A percentile compares a stretch with the other conserved stretches of the same genome.
phyloP scores from a whole-genome alignment of 2,329 filamentous ascomycete species.

The Pseudonectria buxi region DNA sequence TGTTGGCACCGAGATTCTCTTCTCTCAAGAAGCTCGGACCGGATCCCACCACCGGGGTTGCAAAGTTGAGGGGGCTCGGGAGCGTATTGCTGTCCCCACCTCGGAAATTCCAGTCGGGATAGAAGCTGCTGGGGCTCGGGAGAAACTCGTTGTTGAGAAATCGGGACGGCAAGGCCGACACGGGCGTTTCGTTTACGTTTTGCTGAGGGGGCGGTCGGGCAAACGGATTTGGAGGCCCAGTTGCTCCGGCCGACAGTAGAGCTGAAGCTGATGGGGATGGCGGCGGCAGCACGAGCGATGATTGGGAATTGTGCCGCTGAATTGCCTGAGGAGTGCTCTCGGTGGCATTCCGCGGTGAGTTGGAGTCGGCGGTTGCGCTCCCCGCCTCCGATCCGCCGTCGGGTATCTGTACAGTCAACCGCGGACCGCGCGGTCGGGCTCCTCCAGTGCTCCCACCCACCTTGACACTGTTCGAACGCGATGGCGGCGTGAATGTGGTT shows the following conservation, averaged over 20 bases:
- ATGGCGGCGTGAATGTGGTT: conserved; percentile 60
- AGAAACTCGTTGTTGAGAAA: conserved; percentile 85
- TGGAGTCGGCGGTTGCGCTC: conserved; percentile 65
- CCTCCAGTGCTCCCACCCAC: conserved; percentile 47
- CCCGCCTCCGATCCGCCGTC: conserved; percentile 78
- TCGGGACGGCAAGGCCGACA: conserved; percentile 86
- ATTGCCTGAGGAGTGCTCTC: conserved; percentile 48
- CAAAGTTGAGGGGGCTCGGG: conserved; percentile 87
- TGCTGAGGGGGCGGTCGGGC: conserved; percentile 76
- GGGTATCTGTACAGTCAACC: conserved; percentile 90
- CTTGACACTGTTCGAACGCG: conserved; percentile 70
- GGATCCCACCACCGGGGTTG: conserved; percentile 64
- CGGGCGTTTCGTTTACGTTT: conserved; percentile 60
- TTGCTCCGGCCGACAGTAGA: conserved; percentile 82
- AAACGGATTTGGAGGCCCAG: conserved; percentile 91
- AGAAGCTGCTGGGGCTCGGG: conserved; percentile 87
- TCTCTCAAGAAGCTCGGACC: conserved; percentile 59
- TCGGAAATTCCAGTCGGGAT: conserved; percentile 80
- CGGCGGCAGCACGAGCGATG: conserved; percentile 76
- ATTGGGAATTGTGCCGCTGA: conserved; percentile 49
- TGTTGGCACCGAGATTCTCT: conserved; percentile 31
- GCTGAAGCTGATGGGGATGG: conserved; percentile 85
- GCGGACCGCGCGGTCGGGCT: conserved; percentile 68
- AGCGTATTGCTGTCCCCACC: conserved; percentile 73
- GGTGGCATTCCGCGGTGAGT: conserved; percentile 54